A percentile compares a stretch with the other conserved stretches of the same genome.
Evolutionary conservation across 257 asterid genomes (phyloP).

Genomic region (Solanum dulcamara): DNA sequence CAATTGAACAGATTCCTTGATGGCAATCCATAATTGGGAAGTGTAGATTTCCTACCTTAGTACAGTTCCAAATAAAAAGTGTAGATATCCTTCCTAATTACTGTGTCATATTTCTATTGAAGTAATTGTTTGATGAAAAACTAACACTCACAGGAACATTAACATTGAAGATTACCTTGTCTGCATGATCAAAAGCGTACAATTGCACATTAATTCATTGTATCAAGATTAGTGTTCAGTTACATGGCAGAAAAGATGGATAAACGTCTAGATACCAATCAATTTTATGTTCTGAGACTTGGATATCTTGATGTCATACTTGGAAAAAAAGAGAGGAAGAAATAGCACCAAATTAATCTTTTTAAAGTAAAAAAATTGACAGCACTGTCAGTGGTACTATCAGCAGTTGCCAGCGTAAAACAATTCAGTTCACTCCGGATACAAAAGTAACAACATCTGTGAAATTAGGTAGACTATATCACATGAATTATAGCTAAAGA

Average conservation of each 20-base stretch:
- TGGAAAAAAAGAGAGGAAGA: not conserved
- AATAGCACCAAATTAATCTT: not conserved
- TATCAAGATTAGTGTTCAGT: not conserved
- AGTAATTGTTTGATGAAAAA: not conserved
- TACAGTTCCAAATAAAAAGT: not conserved
- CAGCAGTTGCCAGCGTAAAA: not conserved
- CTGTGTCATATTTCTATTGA: not conserved
- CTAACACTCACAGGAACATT: not conserved
- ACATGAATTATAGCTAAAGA: not conserved
- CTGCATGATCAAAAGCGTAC: not conserved
- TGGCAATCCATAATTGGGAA: not conserved
- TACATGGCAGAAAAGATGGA: not conserved
- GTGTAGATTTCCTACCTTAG: not conserved
- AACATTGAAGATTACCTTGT: not conserved
- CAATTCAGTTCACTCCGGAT: not conserved
- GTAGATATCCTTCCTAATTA: not conserved
- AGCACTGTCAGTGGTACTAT: not conserved
- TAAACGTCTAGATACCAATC: not conserved
- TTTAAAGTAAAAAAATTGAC: not conserved
- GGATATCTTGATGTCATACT: not conserved
- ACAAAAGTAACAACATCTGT: not conserved
- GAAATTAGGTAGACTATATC: not conserved
- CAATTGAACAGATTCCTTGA: not conserved
- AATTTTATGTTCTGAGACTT: not conserved
- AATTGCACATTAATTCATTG: not conserved